Base-by-base conservation (phyloP, 1,139 yeast species). In the Wickerhamomyces sp. region DNA sequence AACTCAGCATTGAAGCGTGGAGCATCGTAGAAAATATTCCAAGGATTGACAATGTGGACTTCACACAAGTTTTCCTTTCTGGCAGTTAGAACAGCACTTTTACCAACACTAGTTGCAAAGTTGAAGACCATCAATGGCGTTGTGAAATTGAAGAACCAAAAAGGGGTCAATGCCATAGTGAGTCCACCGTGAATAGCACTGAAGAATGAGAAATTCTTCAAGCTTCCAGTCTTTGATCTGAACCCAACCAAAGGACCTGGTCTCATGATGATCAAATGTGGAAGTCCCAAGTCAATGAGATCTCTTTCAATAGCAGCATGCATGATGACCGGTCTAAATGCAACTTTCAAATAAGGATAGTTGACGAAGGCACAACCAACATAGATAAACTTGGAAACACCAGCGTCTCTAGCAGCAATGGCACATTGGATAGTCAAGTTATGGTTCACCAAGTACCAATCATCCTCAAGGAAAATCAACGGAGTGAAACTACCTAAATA, bases 161-260 rank as follows among this genome's bases (percentile, higher is more conserved):
- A 25, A 16, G 45, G 42, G 4, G 33, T 19, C 8, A 19, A 11
- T 5, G 35, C 21, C 15, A 39, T 21, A 17, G 19, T 28, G 1
- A 22, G 4, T 9, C 24, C 6, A 16, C 36, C 35, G 14, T 32
- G 33, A 13, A 39, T 14, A 18, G 35, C 18, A 35, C 39, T 35
- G 28, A 28, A 32, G 14, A 29, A 18, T 4, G 38, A 35, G 24
- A 38, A 35, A 29, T 30, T 31, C 15, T 36, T 38, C 7, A 39
- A 26, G 15, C 35, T 31, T 9, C 39, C 39, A n/a, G 33, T 24
- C 16, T 38, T 34, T 14, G 28, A 30, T 31, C 45, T 38, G 8
- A 40, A 13, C 13, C 49, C 47, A 25, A 42, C 35, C 22, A 43
- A 29, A 6, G 43, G 46, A 19, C 49, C 49, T 10, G 47, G 45